Evolutionary conservation across 208 protist genomes (phyloP).

Genomic region (Endotrypanum monterogeii): DNA sequence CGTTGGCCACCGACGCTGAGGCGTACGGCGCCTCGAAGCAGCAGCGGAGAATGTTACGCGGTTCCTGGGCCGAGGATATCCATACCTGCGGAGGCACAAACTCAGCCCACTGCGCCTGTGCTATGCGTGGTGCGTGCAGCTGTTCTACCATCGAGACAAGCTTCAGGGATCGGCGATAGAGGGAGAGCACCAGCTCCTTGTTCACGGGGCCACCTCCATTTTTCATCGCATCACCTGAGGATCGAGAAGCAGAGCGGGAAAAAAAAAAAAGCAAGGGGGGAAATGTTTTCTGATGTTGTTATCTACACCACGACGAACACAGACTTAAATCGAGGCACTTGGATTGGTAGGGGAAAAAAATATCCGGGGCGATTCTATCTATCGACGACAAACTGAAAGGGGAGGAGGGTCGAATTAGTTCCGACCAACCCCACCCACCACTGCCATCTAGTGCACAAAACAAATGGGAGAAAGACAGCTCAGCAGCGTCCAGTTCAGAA

Average conservation of each 20-base stretch:
- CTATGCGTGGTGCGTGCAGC: conserved; percentile 24
- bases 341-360: neutral
- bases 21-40: conserved; percentile 36
- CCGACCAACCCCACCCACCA: too few species aligned
- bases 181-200: conserved; percentile 23
- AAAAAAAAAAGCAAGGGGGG: neutral
- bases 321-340: too few species aligned
- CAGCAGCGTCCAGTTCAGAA: neutral
- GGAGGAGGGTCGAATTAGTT: neutral
- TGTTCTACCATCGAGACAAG: conserved; percentile 17
- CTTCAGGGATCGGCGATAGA: conserved; percentile 30
- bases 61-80: conserved; percentile 25
- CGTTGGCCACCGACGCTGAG: conserved; percentile 27
- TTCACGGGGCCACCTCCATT: neutral
- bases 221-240: neutral
- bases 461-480: neutral
- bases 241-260: neutral
- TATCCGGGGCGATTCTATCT: neutral
- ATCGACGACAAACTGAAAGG: neutral
- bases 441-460: neutral
- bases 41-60: conserved; percentile 29
- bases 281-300: neutral
- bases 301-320: too few species aligned
- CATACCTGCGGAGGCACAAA: conserved; percentile 39
- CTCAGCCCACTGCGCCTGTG: conserved; percentile 44